Conservation (phyloP, 768 basidiomycete genomes). For the Amanita pallidorosea region DNA sequence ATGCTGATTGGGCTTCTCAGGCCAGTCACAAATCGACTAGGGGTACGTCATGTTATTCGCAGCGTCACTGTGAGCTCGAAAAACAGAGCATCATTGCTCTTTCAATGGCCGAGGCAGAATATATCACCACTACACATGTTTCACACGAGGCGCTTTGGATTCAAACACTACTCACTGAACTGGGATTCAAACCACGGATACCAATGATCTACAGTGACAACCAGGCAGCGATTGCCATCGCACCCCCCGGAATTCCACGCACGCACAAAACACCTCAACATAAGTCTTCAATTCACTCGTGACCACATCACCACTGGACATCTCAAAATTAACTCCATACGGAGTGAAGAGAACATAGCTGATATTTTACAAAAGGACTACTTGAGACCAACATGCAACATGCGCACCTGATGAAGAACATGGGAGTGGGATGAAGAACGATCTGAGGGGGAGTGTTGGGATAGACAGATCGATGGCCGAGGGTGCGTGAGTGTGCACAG, state of each 20-base stretch:
- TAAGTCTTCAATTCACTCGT: slow-evolving; percentile 9
- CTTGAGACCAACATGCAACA: background rate
- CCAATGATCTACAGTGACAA: slow-evolving; percentile 10
- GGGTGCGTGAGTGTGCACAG: background rate
- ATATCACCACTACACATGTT: slow-evolving; percentile 25
- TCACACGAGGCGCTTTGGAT: slow-evolving; percentile 15
- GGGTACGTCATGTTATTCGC: slow-evolving; percentile 7
- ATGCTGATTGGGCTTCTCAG: slow-evolving; percentile 9
- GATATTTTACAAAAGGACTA: slow-evolving; percentile 12
- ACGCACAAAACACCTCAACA: slow-evolving; percentile 15
- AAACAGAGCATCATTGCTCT: slow-evolving; percentile 23
- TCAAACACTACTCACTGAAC: slow-evolving; percentile 10
- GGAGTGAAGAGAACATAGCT: slow-evolving; percentile 8
- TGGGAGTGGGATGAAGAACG: slow-evolving; percentile 5
- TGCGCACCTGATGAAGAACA: background rate
- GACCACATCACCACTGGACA: slow-evolving; percentile 5
- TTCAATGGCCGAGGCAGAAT: slow-evolving; percentile 16
- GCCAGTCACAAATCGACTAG: slow-evolving; percentile 8
- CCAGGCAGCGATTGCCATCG: slow-evolving; percentile 11
- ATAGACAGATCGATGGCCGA: background rate
- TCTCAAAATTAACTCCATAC: background rate
- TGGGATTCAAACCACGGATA: background rate
- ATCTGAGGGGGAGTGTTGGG: slow-evolving; percentile 4
- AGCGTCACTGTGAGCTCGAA: slow-evolving; percentile 18
- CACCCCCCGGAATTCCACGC: slow-evolving; percentile 13